phyloP scores from a whole-genome alignment of 73 alveolate genomes.

The Tetrahymena malaccensis region DNA sequence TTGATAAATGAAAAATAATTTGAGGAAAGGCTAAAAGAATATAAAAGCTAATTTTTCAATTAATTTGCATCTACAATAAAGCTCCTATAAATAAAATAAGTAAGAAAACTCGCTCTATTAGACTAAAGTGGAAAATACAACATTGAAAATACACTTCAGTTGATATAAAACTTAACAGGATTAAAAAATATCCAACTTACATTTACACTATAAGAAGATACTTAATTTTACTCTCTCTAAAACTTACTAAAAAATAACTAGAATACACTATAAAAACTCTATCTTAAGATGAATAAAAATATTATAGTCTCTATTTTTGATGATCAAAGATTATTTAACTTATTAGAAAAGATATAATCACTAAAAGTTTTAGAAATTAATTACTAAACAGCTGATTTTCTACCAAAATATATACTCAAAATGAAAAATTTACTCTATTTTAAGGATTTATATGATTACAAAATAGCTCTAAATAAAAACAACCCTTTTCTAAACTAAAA shows the following conservation, averaged over 20 bases:
- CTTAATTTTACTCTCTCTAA: background rate
- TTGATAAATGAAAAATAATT: background rate
- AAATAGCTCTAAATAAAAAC: background rate
- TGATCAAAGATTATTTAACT: background rate
- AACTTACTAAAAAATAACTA: background rate
- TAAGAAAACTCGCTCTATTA: background rate
- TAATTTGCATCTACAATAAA: background rate
- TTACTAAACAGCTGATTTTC: background rate
- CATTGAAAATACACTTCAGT: background rate
- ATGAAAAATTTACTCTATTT: background rate
- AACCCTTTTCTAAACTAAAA: background rate
- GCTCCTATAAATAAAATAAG: background rate
- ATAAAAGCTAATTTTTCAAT: background rate
- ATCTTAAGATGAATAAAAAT: background rate
- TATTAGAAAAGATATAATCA: background rate
- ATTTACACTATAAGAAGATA: background rate
- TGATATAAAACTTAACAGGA: background rate
- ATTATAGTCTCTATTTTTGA: background rate
- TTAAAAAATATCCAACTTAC: background rate
- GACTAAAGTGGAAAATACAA: background rate
- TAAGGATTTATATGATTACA: background rate
- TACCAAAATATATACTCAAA: background rate
- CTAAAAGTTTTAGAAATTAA: background rate
- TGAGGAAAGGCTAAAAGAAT: background rate
- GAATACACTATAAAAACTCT: background rate